Evolutionary conservation across 805 yeast genomes (phyloP).

Genomic region (Saccharomycopsis sp.): DNA sequence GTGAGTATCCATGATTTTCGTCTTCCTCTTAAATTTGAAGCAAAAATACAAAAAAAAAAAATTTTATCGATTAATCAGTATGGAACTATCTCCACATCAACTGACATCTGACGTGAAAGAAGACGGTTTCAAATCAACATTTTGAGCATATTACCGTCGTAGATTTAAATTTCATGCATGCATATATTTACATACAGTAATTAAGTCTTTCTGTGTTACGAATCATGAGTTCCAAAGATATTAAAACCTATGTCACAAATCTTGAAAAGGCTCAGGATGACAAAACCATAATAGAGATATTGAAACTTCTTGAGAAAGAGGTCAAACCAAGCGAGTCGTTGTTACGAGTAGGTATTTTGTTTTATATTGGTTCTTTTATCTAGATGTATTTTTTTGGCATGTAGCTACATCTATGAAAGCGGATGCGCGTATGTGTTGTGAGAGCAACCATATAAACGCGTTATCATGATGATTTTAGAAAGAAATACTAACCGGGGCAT

Average conservation of each 20-base stretch:
- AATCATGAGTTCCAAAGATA: constrained; percentile 66
- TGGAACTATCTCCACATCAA: neutral
- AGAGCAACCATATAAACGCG: neutral
- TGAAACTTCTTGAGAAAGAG: constrained; percentile 59
- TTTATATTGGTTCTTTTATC: neutral
- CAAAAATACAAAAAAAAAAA: neutral
- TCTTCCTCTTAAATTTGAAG: too few relatives aligned
- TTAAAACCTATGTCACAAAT: constrained; percentile 57
- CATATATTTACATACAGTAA: neutral
- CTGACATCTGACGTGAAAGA: neutral
- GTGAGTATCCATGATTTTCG: neutral
- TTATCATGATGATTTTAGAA: neutral
- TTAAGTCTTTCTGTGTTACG: neutral
- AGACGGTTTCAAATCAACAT: neutral
- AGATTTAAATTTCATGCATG: neutral
- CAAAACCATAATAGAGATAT: constrained; percentile 57
- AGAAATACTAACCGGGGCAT: neutral
- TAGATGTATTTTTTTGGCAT: neutral
- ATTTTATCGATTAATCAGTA: neutral
- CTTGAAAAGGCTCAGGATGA: constrained; percentile 70
- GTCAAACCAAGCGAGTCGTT: constrained; percentile 81
- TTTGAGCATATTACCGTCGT: neutral
- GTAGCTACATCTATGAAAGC: neutral
- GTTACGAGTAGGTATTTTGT: constrained; percentile 42
- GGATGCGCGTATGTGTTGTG: neutral